Evolutionary conservation across 2,329 filamentous ascomycete species (phyloP), one percentile per base, ranked within the genome.

Genomic region (Ceratocystiopsis sp.): DNA sequence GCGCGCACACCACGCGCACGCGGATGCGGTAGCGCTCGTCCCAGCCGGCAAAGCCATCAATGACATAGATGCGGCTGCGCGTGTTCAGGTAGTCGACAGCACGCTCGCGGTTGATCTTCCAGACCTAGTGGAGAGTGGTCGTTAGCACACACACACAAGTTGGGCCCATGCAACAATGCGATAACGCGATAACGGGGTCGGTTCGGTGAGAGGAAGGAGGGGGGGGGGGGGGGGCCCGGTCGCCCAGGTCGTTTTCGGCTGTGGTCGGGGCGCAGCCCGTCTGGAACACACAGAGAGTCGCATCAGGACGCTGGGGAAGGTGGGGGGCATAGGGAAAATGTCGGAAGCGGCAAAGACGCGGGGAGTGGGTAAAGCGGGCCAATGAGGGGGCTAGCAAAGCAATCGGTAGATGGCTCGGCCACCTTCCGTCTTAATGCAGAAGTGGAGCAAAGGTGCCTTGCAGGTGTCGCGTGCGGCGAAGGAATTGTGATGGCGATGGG

Each of bases 11-110:
- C 51, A 98, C 89, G 59, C 91, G 87, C 56, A 98, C 91, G 57
- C 80, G 84, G 68, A 98, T 96, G 53, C 87, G 77, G 73, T 98
- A 98, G 64, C 91, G 87, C 71, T 93, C 81, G 57, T 98, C 91
- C 91, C 91, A 98, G 62, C 91, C 91, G 53, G 91, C 91, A 61
- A 80, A 98, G 52, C 91, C 91, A 62, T 98, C 91, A 52, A 98
- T 74, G 52, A 98, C 91, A 65, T 98, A 98, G 69, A 98, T 96
- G 59, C 91, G 85, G 63, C 93, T 94, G 57, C 91, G 78, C 51
- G 91, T 98, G 77, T 98, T 98, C 56, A 98, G 79, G 70, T 98
- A 98, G 69, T 98, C 91, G 62, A 98, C 78, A 48, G 91, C 91
- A 70, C 91, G 87, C 66, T 98, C 91, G 56, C 91, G 80, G 78